Evolutionary conservation across 805 yeast species (phyloP).

Genomic region (Lipomyces sp.): DNA sequence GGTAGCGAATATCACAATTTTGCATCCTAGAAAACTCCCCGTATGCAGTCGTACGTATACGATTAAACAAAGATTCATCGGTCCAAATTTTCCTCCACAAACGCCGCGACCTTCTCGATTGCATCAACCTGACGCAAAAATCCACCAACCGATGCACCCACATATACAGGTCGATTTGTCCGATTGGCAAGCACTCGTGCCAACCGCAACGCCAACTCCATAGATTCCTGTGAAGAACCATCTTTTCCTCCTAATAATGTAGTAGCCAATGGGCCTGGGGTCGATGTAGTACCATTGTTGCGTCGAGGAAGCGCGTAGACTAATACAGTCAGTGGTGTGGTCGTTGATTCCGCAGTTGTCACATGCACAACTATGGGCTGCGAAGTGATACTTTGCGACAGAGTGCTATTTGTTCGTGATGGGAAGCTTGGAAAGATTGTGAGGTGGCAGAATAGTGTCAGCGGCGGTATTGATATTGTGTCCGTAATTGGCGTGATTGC

Average conservation of each 20-base stretch:
- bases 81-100: slow-evolving; percentile 12
- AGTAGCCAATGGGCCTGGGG: slow-evolving; percentile 19
- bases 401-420: not conserved
- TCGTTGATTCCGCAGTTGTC: slow-evolving; percentile 13
- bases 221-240: slow-evolving; percentile 18
- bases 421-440: slow-evolving; percentile 18
- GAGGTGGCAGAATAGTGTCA: slow-evolving; percentile 26
- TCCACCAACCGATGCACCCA: slow-evolving; percentile 22
- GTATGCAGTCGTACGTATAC: not conserved
- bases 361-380: slow-evolving; percentile 22
- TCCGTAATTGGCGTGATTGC: slow-evolving; percentile 14
- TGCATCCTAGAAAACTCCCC: not conserved
- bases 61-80: not conserved
- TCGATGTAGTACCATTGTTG: not conserved
- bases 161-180: slow-evolving; percentile 30
- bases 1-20: not conserved
- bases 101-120: slow-evolving; percentile 17
- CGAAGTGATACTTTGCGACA: slow-evolving; percentile 2
- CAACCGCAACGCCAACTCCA: slow-evolving; percentile 31
- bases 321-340: slow-evolving; percentile 19
- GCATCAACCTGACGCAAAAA: slow-evolving; percentile 26
- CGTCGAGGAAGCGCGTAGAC: slow-evolving; percentile 26
- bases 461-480: slow-evolving; percentile 17
- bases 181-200: slow-evolving; percentile 20
- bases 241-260: slow-evolving; percentile 29